phyloP scores from a whole-genome alignment of 73 alveolate genomes.

The Uronychia binucleata region DNA sequence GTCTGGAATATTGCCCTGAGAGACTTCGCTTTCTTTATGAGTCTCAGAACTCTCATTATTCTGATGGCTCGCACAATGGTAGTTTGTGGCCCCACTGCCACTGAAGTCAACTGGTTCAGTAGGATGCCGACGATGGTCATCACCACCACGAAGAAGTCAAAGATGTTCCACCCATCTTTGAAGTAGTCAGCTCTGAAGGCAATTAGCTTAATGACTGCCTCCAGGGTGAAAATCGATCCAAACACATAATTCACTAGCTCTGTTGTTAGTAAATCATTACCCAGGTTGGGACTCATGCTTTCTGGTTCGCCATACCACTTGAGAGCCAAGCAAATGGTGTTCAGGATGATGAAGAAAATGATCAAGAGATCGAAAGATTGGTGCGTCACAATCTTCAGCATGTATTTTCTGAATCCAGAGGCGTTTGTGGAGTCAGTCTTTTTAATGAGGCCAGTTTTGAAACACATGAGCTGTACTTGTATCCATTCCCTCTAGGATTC shows the following conservation, averaged over 20 bases:
- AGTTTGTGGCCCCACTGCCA: constrained; percentile 32
- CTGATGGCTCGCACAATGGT: constrained; percentile 68
- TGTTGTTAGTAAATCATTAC: not conserved
- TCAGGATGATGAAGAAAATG: constrained; percentile 17
- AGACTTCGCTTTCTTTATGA: constrained; percentile 60
- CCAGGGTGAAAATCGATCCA: constrained; percentile 80
- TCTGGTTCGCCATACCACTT: constrained; percentile 22
- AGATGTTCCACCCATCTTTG: constrained; percentile 85
- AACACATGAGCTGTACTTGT: constrained; percentile 4
- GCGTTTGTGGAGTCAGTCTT: not conserved
- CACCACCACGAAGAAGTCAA: constrained; percentile 90
- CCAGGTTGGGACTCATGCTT: constrained; percentile 29
- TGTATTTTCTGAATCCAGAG: not conserved
- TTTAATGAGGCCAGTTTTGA: not conserved
- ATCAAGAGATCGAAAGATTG: constrained; percentile 20
- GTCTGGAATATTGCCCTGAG: constrained; percentile 61
- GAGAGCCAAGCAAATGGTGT: constrained; percentile 24
- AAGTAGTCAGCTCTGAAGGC: constrained; percentile 88
- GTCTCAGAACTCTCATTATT: constrained; percentile 63
- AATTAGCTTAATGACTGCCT: constrained; percentile 77
- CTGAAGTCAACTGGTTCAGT: constrained; percentile 54
- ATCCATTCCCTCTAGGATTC: constrained; percentile 29
- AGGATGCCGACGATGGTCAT: constrained; percentile 66
- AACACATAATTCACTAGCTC: constrained; percentile 72
- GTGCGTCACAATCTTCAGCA: not conserved